These are phyloP conservation scores for Fistulinella prunicolor DNA, from an alignment of 768 basidiomycete genomes.

Conservation along the genomic window DNA sequence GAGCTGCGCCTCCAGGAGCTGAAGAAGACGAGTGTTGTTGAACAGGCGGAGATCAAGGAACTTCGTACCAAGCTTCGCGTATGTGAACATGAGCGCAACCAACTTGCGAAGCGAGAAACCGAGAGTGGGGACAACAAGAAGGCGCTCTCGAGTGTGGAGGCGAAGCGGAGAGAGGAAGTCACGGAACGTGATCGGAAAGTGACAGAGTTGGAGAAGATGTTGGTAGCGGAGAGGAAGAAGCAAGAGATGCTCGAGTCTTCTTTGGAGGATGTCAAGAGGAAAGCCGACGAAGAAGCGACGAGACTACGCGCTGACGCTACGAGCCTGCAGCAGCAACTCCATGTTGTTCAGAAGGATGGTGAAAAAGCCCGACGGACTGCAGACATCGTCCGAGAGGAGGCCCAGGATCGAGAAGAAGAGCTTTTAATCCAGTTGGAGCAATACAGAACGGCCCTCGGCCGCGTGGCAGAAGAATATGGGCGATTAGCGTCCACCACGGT, in stretches of 20 bases:
- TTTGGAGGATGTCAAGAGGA: slow-evolving; percentile 41
- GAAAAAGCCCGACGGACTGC: slow-evolving; percentile 34
- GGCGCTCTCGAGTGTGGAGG: slow-evolving; percentile 46
- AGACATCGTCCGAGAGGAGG: slow-evolving; percentile 29
- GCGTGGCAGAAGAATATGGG: slow-evolving; percentile 54
- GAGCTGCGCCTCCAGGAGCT: slow-evolving; percentile 62
- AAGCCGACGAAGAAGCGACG: slow-evolving; percentile 40
- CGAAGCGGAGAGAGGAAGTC: slow-evolving; percentile 52
- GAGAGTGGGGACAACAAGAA: slow-evolving; percentile 52
- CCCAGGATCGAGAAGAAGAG: slow-evolving; percentile 40
- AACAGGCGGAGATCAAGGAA: slow-evolving; percentile 64
- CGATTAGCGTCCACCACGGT: slow-evolving; percentile 47
- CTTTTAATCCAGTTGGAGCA: slow-evolving; percentile 52
- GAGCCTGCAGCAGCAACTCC: slow-evolving; percentile 37
- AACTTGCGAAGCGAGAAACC: slow-evolving; percentile 48
- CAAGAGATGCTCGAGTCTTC: slow-evolving; percentile 46
- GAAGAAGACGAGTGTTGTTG: slow-evolving; percentile 45
- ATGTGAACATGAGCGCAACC: slow-evolving; percentile 55
- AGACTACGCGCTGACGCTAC: slow-evolving; percentile 34
- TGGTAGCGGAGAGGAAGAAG: slow-evolving; percentile 49
- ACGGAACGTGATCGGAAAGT: slow-evolving; percentile 53
- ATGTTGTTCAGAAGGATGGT: slow-evolving; percentile 36
- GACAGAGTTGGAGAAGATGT: slow-evolving; percentile 52
- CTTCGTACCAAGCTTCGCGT: slow-evolving; percentile 54
- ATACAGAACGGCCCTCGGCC: slow-evolving; percentile 42